phyloP scores from a whole-genome alignment of 257 asterid species.

The Gentiana macrophylla region DNA sequence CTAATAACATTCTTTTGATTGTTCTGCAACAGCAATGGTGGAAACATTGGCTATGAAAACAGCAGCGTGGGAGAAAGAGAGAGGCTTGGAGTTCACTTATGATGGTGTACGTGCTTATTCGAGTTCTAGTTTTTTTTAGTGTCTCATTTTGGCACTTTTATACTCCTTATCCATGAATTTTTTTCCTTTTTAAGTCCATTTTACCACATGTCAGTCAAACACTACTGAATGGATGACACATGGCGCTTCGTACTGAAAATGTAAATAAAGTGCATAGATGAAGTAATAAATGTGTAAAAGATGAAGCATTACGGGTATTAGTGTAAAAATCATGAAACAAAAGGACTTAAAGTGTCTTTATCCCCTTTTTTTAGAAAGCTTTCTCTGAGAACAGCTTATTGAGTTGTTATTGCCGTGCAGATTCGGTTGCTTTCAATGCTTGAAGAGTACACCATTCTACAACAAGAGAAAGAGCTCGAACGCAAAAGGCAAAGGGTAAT shows the following conservation, averaged over 20 bases:
- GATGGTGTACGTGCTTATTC: conserved; percentile 60
- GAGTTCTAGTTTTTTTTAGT: background rate
- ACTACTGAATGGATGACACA: too few relatives aligned
- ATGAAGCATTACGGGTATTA: too few relatives aligned
- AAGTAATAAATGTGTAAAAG: too few relatives aligned
- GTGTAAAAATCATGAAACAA: too few relatives aligned
- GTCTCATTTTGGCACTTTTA: too few relatives aligned
- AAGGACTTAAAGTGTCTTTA: background rate
- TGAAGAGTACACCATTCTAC: conserved; percentile 55
- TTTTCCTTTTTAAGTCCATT: background rate
- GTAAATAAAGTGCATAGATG: too few relatives aligned
- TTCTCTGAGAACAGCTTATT: too few relatives aligned
- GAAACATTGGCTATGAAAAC: conserved; percentile 77
- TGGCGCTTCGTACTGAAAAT: too few relatives aligned
- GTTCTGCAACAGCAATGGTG: conserved; percentile 60
- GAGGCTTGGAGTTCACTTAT: conserved; percentile 63
- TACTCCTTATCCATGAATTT: too few relatives aligned
- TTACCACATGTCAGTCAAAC: too few relatives aligned
- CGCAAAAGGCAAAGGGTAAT: conserved; percentile 85
- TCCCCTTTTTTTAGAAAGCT: background rate
- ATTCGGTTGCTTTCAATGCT: conserved; percentile 82
- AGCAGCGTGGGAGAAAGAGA: conserved; percentile 79
- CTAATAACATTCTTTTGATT: background rate
- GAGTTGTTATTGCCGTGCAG: conserved; percentile 20
- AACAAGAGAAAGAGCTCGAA: conserved; percentile 82